Evolutionary conservation across 164 flowering plant species (phyloP).

Genomic region (Aristolochia contorta): DNA sequence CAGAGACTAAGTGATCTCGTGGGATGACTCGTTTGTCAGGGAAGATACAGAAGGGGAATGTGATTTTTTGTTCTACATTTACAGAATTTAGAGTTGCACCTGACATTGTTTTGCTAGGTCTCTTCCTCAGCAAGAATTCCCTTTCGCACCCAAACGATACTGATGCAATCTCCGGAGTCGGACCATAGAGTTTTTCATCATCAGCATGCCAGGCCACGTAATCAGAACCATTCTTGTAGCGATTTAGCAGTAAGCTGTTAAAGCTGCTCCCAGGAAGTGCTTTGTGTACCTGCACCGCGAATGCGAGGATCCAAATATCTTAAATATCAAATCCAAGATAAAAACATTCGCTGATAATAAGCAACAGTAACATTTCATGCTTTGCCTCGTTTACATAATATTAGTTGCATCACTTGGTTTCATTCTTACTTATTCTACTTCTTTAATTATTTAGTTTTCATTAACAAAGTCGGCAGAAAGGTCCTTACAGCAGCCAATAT

Average conservation of each 20-base stretch:
- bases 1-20: no score
- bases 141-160: constrained; percentile 88
- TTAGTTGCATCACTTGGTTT: no score
- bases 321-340: no score
- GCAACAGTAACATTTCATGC: no score
- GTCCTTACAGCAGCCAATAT: constrained; percentile 51
- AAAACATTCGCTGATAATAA: no score
- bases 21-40: no score
- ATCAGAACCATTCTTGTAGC: constrained; percentile 79
- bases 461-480: not conserved
- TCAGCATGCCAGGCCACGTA: constrained; percentile 96
- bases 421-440: no score
- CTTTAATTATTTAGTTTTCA: no score
- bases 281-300: constrained; percentile 45
- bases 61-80: not conserved
- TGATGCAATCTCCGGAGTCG: constrained; percentile 81
- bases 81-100: constrained; percentile 19
- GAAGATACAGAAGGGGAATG: no score
- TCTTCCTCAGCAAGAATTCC: constrained; percentile 72
- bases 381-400: no score
- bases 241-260: constrained; percentile 77
- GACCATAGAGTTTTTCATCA: constrained; percentile 88
- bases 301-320: not conserved
- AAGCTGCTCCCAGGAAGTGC: constrained; percentile 78
- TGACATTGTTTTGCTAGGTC: constrained; percentile 25